Conservation (phyloP, 148 eudicot species). For the Mesembryanthemum crystallinum region DNA sequence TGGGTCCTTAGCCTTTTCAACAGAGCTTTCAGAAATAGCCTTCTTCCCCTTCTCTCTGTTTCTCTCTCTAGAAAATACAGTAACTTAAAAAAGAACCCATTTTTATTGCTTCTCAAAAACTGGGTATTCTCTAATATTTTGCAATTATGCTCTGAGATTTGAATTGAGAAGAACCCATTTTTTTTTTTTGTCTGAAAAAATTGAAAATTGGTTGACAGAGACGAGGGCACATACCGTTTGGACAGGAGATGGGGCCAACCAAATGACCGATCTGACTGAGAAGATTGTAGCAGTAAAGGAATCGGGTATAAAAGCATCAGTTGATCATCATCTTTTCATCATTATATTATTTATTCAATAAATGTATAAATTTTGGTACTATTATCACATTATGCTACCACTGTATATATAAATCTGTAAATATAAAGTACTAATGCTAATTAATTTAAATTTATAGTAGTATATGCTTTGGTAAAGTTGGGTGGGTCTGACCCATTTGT, state of each 20-base stretch:
- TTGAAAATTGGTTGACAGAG: conserved; percentile 31
- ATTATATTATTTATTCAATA: not conserved
- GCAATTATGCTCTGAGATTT: not conserved
- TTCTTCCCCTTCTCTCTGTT: conserved; percentile 7
- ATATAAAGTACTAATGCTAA: not conserved
- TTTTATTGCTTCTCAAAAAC: not conserved
- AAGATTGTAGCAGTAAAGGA: conserved; percentile 17
- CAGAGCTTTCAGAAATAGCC: conserved; percentile 11
- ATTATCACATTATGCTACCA: too few relatives aligned
- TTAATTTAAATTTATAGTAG: not conserved
- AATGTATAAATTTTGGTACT: too few relatives aligned
- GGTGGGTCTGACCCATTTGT: not conserved
- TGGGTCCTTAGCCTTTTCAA: conserved; percentile 29
- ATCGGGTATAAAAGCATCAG: conserved; percentile 10
- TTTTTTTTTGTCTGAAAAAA: not conserved
- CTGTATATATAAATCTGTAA: not conserved
- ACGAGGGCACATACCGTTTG: conserved; percentile 36
- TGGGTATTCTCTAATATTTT: conserved; percentile 13
- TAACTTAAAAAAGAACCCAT: not conserved
- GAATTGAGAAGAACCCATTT: not conserved
- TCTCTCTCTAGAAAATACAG: conserved; percentile 13
- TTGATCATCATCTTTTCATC: conserved; percentile 7
- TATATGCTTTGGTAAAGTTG: conserved; percentile 10
- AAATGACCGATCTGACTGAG: conserved; percentile 28
- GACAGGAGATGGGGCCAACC: conserved; percentile 41